A percentile compares a stretch with the other conserved stretches of the same genome.
Evolutionary conservation across 495 filamentous ascomycete species (phyloP).

Genomic region (Amniculicola lignicola): DNA sequence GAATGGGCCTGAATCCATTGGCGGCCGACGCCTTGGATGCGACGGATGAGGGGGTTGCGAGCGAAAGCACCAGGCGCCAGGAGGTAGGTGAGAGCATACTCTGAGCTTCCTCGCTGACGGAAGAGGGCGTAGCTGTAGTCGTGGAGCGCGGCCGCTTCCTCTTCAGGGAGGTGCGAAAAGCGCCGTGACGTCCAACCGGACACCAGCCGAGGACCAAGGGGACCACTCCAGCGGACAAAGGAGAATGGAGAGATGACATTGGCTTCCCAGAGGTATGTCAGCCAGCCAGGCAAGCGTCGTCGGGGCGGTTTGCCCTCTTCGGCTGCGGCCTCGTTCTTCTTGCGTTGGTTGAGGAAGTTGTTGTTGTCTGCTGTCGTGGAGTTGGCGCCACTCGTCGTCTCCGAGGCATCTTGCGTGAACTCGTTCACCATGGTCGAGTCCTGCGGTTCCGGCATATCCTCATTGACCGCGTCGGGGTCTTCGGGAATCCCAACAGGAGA

Average conservation of each 20-base stretch:
- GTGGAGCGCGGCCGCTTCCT: constrained; percentile 81
- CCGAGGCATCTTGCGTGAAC: constrained; percentile 69
- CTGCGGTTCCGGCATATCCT: constrained; percentile 72
- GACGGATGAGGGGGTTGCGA: constrained; percentile 77
- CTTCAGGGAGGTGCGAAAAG: constrained; percentile 79
- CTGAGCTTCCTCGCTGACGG: constrained; percentile 83
- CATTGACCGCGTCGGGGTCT: constrained; percentile 84
- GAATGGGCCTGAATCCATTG: constrained; percentile 36
- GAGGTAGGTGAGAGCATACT: constrained; percentile 90
- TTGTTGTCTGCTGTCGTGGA: constrained; percentile 49
- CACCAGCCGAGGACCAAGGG: constrained; percentile 83
- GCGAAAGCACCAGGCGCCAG: constrained; percentile 92
- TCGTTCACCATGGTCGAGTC: constrained; percentile 68
- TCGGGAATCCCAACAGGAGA: constrained; percentile 94
- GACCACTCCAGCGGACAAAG: constrained; percentile 84
- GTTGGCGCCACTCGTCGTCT: constrained; percentile 44
- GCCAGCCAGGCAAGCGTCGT: constrained; percentile 74
- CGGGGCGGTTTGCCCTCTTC: constrained; percentile 45
- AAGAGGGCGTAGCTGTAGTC: constrained; percentile 95
- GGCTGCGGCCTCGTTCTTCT: constrained; percentile 39
- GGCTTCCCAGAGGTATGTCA: constrained; percentile 91
- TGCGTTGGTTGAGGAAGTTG: constrained; percentile 55
- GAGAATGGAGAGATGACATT: constrained; percentile 89
- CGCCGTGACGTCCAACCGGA: constrained; percentile 92
- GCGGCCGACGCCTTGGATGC: constrained; percentile 81